These are phyloP conservation scores for Skeletonema costatum DNA, from an alignment of 108 stramenopile species.

Conservation along the genomic window DNA sequence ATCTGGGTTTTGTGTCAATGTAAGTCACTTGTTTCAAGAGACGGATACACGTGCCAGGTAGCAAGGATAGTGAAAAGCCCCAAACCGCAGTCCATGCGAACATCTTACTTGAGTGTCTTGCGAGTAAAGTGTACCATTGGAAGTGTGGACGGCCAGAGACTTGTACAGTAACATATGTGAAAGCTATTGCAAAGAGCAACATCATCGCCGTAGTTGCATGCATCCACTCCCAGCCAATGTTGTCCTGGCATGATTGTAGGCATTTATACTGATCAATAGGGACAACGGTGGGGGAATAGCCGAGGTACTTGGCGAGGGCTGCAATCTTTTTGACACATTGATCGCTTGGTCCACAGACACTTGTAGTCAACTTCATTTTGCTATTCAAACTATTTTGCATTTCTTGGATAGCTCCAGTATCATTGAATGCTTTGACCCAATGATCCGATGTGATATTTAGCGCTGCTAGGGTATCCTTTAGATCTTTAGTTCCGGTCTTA, in stretches of 20 bases:
- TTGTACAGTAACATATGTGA: slow-evolving; percentile 15
- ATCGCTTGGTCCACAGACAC: slow-evolving; percentile 14
- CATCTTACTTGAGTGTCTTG: slow-evolving; percentile 18
- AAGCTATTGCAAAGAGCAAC: slow-evolving; percentile 12
- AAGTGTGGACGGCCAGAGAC: slow-evolving; percentile 12
- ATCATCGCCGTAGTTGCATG: slow-evolving; percentile 19
- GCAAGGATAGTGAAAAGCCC: slow-evolving; percentile 25
- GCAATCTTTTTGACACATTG: slow-evolving; percentile 9
- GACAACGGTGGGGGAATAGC: slow-evolving; percentile 5
- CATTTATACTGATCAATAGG: slow-evolving; percentile 15
- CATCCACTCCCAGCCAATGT: slow-evolving; percentile 23
- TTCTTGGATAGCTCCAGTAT: slow-evolving; percentile 23
- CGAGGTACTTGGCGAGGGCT: slow-evolving; percentile 11
- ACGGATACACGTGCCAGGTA: slow-evolving; percentile 26
- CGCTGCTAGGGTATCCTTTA: neutral
- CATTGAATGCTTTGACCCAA: slow-evolving; percentile 41
- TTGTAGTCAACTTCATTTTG: slow-evolving; percentile 15
- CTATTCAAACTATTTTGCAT: neutral
- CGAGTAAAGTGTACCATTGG: slow-evolving; percentile 21
- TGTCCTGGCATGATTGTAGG: neutral
- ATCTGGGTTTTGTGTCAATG: neutral
- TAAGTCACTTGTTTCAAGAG: neutral
- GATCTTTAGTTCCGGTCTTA: neutral
- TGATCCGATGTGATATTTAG: slow-evolving; percentile 1
- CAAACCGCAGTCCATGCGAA: slow-evolving; percentile 26